Conservation (phyloP, 2,329 filamentous ascomycete species). For the Hypomyces perniciosus region DNA sequence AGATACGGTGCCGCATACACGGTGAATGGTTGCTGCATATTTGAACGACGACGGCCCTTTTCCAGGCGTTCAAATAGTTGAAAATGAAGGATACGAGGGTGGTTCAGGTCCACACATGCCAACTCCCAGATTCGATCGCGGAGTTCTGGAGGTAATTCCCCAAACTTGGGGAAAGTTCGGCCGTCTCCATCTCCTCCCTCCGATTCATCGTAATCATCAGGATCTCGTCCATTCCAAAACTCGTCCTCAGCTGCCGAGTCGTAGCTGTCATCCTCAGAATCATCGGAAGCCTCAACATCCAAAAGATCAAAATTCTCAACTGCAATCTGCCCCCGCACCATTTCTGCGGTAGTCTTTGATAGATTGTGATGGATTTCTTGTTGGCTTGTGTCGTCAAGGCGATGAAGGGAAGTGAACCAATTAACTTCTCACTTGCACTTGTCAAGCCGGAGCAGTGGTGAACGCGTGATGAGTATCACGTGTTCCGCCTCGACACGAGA, state of each 20-base stretch:
- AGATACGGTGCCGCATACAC: slow-evolving; percentile 16
- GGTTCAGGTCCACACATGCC: slow-evolving; percentile 25
- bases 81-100: slow-evolving; percentile 20
- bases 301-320: too few relatives aligned
- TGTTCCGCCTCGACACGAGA: too few relatives aligned
- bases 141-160: slow-evolving; percentile 28
- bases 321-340: too few relatives aligned
- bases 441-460: too few relatives aligned
- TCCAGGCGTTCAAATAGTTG: not conserved
- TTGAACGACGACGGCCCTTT: not conserved
- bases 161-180: slow-evolving; percentile 22
- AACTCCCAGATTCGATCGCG: slow-evolving; percentile 28
- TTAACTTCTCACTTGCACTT: too few relatives aligned
- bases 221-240: slow-evolving; percentile 7
- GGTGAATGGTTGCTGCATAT: not conserved
- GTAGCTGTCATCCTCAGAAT: slow-evolving; percentile 2
- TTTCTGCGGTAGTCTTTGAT: too few relatives aligned
- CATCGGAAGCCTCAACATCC: not conserved
- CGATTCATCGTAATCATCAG: slow-evolving; percentile 4
- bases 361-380: too few relatives aligned
- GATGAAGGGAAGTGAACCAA: too few relatives aligned
- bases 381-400: too few relatives aligned
- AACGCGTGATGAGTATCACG: too few relatives aligned
- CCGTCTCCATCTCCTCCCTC: not conserved
- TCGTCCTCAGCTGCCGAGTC: slow-evolving; percentile 8